phyloP scores from a whole-genome alignment of 2,329 filamentous ascomycete species.

The Botrytis aclada region DNA sequence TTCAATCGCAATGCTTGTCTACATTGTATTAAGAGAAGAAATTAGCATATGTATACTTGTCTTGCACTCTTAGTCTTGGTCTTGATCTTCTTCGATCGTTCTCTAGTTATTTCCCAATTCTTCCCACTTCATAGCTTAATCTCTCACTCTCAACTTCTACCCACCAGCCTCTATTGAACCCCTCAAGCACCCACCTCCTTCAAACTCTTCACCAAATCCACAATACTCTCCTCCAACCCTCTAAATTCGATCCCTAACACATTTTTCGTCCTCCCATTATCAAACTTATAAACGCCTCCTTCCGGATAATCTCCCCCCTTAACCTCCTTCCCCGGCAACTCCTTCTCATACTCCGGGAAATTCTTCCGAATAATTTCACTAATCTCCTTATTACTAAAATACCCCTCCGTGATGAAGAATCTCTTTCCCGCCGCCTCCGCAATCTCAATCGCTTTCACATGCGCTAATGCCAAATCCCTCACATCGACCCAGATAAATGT shows the following conservation, averaged over 20 bases:
- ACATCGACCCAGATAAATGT: constrained; percentile 60
- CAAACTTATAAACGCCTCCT: constrained; percentile 50
- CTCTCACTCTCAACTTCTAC: too few relatives aligned
- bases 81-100: background rate
- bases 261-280: constrained; percentile 53
- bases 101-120: too few relatives aligned
- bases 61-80: background rate
- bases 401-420: constrained; percentile 60
- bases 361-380: constrained; percentile 53
- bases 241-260: constrained; percentile 60
- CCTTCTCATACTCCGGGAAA: constrained; percentile 51
- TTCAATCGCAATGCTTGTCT: background rate
- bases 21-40: background rate
- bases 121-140: background rate
- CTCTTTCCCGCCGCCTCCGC: constrained; percentile 57
- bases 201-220: constrained; percentile 53
- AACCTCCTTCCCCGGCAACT: constrained; percentile 45
- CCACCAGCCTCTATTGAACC: too few relatives aligned
- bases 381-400: constrained; percentile 60
- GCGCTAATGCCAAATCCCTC: constrained; percentile 59
- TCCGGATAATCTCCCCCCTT: constrained; percentile 38
- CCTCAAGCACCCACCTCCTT: constrained; percentile 26
- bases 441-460: constrained; percentile 57
- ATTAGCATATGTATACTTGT: background rate
- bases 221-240: constrained; percentile 55